These are phyloP conservation scores for Suhomyces yuchorum DNA, from an alignment of 1,139 yeast genomes.

Conservation along the genomic window DNA sequence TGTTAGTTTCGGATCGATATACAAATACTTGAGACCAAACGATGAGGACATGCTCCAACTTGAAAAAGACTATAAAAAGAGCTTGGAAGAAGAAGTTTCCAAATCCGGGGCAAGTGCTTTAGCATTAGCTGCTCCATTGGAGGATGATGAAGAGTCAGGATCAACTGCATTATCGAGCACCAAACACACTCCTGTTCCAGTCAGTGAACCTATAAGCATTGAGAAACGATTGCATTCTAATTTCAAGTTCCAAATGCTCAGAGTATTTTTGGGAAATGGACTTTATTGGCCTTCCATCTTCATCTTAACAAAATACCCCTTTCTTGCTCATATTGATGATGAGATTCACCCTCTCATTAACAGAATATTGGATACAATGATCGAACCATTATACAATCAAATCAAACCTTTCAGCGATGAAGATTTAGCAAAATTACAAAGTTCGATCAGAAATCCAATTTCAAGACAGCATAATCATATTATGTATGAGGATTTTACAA, in stretches of 20 bases:
- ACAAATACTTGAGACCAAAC: constrained; percentile 54
- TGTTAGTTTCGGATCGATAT: constrained; percentile 64
- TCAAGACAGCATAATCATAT: constrained; percentile 37
- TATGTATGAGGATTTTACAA: constrained; percentile 27
- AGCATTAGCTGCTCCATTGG: constrained; percentile 84
- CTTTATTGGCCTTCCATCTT: constrained; percentile 63
- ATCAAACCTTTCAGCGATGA: constrained; percentile 21
- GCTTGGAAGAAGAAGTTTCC: constrained; percentile 62
- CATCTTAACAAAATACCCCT: constrained; percentile 65
- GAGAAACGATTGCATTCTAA: constrained; percentile 27
- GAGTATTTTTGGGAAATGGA: constrained; percentile 61
- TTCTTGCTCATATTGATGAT: constrained; percentile 56
- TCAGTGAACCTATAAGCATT: constrained; percentile 15
- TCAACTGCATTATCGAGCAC: constrained; percentile 4
- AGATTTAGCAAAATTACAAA: constrained; percentile 26
- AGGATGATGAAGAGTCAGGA: constrained; percentile 57
- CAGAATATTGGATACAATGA: constrained; percentile 50
- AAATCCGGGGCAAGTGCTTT: constrained; percentile 76
- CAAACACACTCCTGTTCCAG: constrained; percentile 3
- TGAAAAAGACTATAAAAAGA: constrained; percentile 49
- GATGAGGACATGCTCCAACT: constrained; percentile 44
- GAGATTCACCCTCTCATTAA: constrained; percentile 53
- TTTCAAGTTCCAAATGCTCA: constrained; percentile 44
- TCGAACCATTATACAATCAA: constrained; percentile 51
- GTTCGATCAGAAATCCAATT: constrained; percentile 29